phyloP scores from a whole-genome alignment of 2,329 filamentous ascomycete species.

The Fusarium cicatricum region DNA sequence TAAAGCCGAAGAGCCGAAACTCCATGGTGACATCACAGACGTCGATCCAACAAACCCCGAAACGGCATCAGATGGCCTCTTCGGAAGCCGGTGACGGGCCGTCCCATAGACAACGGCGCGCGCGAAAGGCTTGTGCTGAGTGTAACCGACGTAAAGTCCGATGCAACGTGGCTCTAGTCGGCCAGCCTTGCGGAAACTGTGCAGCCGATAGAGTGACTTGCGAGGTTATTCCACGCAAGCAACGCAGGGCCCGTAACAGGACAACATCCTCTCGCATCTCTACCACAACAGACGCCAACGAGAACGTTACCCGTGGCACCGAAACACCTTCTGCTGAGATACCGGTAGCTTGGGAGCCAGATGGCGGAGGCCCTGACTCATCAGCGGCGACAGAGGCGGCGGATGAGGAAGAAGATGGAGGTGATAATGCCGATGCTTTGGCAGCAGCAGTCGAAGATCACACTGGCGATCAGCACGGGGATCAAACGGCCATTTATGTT shows the following conservation, averaged over 20 bases:
- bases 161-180: conserved; percentile 34
- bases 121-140: conserved; percentile 30
- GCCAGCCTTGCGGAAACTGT: conserved; percentile 37
- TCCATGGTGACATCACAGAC: background rate
- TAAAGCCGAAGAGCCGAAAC: background rate
- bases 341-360: background rate
- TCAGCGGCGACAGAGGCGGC: background rate
- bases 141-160: conserved; percentile 35
- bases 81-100: background rate
- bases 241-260: background rate
- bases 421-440: background rate
- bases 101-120: conserved; percentile 11
- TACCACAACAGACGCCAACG: background rate
- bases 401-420: background rate
- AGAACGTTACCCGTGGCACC: background rate
- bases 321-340: conserved; percentile 7
- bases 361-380: background rate
- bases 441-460: background rate
- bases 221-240: conserved; percentile 19
- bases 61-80: background rate
- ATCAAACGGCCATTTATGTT: background rate
- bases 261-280: conserved; percentile 3
- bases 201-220: conserved; percentile 29
- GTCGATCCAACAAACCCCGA: background rate
- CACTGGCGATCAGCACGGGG: background rate